Percentiles rank a stretch among this genome's conserved stretches.
Conservation (phyloP, 257 asterid species). For the Nicotiana undulata region DNA sequence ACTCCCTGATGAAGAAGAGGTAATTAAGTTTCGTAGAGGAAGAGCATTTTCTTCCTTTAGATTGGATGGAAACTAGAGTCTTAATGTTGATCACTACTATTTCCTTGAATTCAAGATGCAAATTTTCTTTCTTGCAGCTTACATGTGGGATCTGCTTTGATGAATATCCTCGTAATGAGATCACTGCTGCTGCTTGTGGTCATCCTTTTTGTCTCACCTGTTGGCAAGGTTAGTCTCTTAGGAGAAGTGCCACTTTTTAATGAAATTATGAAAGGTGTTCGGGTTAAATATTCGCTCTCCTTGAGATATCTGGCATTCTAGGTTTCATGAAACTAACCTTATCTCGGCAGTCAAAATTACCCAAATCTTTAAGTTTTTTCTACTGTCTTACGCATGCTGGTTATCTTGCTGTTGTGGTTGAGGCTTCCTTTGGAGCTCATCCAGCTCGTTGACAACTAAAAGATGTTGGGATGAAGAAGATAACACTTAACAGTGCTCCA, state of each 20-base stretch:
- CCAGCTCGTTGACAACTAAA: neutral
- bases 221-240: constrained; percentile 62
- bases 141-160: constrained; percentile 98
- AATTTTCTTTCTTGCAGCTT: constrained; percentile 40
- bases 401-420: neutral
- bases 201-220: constrained; percentile 80
- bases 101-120: neutral
- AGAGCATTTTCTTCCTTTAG: neutral
- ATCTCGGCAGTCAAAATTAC: neutral
- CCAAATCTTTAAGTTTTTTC: neutral
- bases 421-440: neutral
- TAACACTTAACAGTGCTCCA: neutral
- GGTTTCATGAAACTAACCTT: neutral
- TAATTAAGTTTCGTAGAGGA: constrained; percentile 15
- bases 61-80: neutral
- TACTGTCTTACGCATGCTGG: neutral
- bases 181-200: constrained; percentile 75
- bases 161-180: constrained; percentile 39
- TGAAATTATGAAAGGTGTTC: neutral
- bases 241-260: neutral
- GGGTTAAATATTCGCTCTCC: neutral
- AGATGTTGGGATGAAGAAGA: neutral
- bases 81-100: neutral
- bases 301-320: neutral
- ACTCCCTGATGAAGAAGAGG: constrained; percentile 67